Percentiles rank a stretch among this genome's conserved stretches.
Conservation (phyloP, 495 filamentous ascomycete genomes). For the Penicillium paradoxum region DNA sequence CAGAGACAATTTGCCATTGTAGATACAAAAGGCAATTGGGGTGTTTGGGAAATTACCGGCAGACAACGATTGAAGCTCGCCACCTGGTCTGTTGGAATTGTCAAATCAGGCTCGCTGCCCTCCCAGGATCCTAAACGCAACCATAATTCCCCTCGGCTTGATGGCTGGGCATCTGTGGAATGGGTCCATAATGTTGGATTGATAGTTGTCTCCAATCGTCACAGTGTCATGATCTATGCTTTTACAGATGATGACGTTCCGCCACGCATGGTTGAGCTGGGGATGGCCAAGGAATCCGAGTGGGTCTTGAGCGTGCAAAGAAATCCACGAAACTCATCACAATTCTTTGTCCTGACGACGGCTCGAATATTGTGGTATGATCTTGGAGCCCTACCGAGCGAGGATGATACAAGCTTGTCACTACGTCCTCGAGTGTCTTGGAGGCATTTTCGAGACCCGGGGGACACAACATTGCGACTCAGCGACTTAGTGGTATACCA, state of each 20-base stretch:
- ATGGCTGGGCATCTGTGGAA: slow-evolving; percentile 50
- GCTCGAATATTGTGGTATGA: slow-evolving; percentile 40
- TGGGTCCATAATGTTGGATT: slow-evolving; percentile 45
- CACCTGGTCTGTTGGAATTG: slow-evolving; percentile 21
- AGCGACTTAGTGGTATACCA: slow-evolving; percentile 27
- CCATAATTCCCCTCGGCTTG: slow-evolving; percentile 25
- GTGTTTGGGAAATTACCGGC: slow-evolving; percentile 62
- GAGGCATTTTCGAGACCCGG: slow-evolving; percentile 42
- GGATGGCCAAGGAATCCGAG: slow-evolving; percentile 33
- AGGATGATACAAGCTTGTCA: slow-evolving; percentile 7
- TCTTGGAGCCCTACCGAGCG: slow-evolving; percentile 9
- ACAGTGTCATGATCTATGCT: slow-evolving; percentile 37
- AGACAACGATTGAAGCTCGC: slow-evolving; percentile 28
- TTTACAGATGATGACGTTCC: slow-evolving; percentile 16
- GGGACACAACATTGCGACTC: slow-evolving; percentile 42
- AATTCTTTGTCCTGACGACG: slow-evolving; percentile 55
- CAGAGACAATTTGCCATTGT: slow-evolving; percentile 65
- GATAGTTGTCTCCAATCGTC: slow-evolving; percentile 44
- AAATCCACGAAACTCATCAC: slow-evolving; percentile 40
- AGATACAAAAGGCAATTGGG: slow-evolving; percentile 70
- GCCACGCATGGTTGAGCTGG: slow-evolving; percentile 32
- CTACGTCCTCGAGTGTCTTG: slow-evolving; percentile 33
- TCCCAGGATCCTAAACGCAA: slow-evolving; percentile 21
- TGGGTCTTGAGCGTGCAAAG: slow-evolving; percentile 53
- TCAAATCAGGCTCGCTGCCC: slow-evolving; percentile 29